Evolutionary conservation across 192 early-diverging fungal species (phyloP), one percentile per base, ranked within the genome.

Genomic region (Podila verticillata): DNA sequence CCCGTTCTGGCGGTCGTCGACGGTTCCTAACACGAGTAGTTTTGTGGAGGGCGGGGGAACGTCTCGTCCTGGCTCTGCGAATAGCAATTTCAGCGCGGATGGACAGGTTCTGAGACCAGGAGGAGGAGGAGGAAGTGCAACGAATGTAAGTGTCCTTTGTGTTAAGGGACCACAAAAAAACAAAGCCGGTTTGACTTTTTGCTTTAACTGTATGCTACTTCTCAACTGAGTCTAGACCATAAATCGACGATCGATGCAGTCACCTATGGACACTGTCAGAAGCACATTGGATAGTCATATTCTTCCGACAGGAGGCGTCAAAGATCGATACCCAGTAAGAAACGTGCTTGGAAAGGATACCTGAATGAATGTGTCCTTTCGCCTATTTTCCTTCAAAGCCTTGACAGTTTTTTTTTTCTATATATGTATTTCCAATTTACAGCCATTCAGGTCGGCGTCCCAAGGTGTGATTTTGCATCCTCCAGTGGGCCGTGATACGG

Each of bases 241-340:
- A 2, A 54, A 61, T 48, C 68, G 75, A n/a, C 69, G 75, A 47
- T 70, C 75, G 24, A 32, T 62, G 2, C 68, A 65, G 31, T 63
- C 75, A 4, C 51, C 51, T 54, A 26, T 54, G 20, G 51, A 54
- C n/a, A 69, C 70, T 19, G 29, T 69, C 9, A 70, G 69, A 22
- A 67, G 32, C 22, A 29, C 48, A 15, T 48, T 39, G 20, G 75
- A 79, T 8, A 31, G n/a, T n/a, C 63, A 63, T 8, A 31, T 32
- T 12, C 26, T 61, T 1, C 20, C 51, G 1, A 39, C 57, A 26
- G 29, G 57, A 47, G 66, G 69, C 57, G 49, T 79, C 29, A 71
- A 63, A 28, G 69, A 79, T n/a, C 68, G 75, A 15, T 79, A 79
- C 36, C 61, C 57, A 35, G 75, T 79, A 49, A 48, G 75, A 47